These are phyloP conservation scores for Monosporascus sp. DNA, from an alignment of 2,329 filamentous ascomycete species.

Conservation along the genomic window DNA sequence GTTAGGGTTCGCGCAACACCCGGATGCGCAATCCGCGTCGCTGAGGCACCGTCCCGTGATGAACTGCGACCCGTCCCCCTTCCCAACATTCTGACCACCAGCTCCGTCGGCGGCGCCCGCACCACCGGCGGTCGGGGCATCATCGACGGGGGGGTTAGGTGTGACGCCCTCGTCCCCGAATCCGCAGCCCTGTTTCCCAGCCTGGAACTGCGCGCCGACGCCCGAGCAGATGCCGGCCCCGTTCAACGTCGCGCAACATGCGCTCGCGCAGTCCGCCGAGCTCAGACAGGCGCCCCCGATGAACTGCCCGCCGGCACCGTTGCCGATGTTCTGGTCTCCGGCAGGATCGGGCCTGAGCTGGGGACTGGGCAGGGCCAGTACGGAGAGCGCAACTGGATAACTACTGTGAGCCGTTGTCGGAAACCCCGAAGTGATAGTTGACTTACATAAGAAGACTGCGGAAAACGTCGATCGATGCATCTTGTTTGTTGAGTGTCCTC, in stretches of 20 bases:
- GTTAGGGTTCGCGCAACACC: conserved; percentile 18
- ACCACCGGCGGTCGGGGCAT: neutral
- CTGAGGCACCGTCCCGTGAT: conserved; percentile 25
- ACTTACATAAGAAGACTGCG: conserved; percentile 1
- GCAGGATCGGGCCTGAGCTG: conserved; percentile 16
- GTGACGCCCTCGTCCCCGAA: conserved; percentile 12
- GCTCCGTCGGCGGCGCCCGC: conserved; percentile 1
- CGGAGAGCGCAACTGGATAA: conserved; percentile 5
- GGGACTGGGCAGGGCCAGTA: conserved; percentile 6
- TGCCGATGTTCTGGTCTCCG: conserved; percentile 21
- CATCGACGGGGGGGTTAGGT: neutral
- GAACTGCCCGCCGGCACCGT: conserved; percentile 20
- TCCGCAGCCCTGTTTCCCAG: conserved; percentile 26
- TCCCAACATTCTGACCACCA: conserved; percentile 21
- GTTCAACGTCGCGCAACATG: conserved; percentile 23
- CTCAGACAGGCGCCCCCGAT: conserved; percentile 23
- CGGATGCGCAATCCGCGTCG: conserved; percentile 23
- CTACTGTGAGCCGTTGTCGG: neutral
- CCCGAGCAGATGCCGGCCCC: conserved; percentile 22
- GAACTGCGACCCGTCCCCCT: conserved; percentile 20
- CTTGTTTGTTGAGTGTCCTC: neutral
- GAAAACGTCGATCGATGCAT: conserved; percentile 1
- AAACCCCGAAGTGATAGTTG: neutral
- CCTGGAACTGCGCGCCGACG: conserved; percentile 15
- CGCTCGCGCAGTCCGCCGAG: conserved; percentile 22